Evolutionary conservation across 2,329 filamentous ascomycete species (phyloP).

Genomic region (Calycina herbarum): DNA sequence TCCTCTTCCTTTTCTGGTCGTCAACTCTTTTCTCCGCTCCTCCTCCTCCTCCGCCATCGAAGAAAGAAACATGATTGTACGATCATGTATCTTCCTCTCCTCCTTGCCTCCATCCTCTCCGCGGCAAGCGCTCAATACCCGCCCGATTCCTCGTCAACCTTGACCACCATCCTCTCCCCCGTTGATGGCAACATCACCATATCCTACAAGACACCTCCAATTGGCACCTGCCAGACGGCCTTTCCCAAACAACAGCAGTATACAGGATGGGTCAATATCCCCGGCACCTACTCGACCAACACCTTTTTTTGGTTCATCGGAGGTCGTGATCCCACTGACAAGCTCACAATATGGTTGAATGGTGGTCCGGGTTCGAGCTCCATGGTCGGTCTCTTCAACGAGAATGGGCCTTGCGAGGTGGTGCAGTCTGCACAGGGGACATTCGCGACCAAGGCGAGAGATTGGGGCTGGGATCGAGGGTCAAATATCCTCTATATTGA

Average conservation of each 20-base stretch:
- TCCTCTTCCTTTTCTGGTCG: not conserved
- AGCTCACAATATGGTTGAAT: slow-evolving; percentile 65
- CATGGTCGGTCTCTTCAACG: slow-evolving; percentile 63
- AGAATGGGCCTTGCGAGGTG: slow-evolving; percentile 56
- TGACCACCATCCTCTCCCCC: slow-evolving; percentile 61
- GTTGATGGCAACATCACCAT: slow-evolving; percentile 64
- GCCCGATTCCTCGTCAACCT: slow-evolving; percentile 39
- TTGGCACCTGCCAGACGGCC: slow-evolving; percentile 63
- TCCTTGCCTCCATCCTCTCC: slow-evolving; percentile 26
- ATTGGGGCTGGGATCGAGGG: slow-evolving; percentile 66
- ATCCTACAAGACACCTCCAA: slow-evolving; percentile 62
- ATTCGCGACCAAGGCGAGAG: slow-evolving; percentile 56
- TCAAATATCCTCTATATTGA: slow-evolving; percentile 57
- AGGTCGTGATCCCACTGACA: slow-evolving; percentile 47
- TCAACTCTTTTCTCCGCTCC: not conserved
- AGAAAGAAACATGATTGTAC: slow-evolving; percentile 32
- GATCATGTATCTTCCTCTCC: slow-evolving; percentile 32
- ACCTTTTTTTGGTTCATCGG: slow-evolving; percentile 51
- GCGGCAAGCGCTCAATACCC: slow-evolving; percentile 39
- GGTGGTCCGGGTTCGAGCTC: slow-evolving; percentile 66
- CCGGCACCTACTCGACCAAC: slow-evolving; percentile 53
- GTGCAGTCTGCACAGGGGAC: slow-evolving; percentile 48
- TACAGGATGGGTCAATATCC: slow-evolving; percentile 66
- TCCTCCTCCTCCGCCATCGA: slow-evolving; percentile 16
- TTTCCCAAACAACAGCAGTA: slow-evolving; percentile 68